Evolutionary conservation across 78 protist genomes (phyloP), one percentile per base, ranked within the genome.

Genomic region (Pigoraptor vietnamica): DNA sequence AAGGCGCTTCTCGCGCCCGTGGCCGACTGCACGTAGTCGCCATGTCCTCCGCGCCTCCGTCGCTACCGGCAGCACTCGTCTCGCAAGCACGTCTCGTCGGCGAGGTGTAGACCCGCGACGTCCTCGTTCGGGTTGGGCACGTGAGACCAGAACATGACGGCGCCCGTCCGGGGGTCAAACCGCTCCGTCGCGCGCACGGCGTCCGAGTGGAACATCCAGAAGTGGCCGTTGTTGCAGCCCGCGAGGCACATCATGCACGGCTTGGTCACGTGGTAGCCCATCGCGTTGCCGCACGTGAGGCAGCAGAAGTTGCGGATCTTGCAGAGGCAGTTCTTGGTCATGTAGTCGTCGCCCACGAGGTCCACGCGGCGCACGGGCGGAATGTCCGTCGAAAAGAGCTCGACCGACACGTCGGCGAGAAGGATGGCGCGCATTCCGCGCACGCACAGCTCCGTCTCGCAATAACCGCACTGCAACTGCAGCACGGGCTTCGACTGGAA

Each of bases 221-320:
- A 37, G 37, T 92, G 93, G 88, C 93, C 93, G 37, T 92, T 92
- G 91, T 86, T 89, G 87, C 93, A 92, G 19, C 48, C 93, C 24
- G 29, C 55, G 23, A 92, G 32, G 81, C 93, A 92, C 88, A 23
- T 6, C 37, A 1, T 21, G 89, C 93, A 92, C 29, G 93, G 93
- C 39, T n/a, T 23, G 19, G 82, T 40, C 36, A 92, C 93, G 40
- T 92, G 93, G 37, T 92, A 92, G 36, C 93, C 93, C 2, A 87
- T 35, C 2, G 81, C 90, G 36, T 92, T 92, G 56, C 93, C 93
- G 37, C 93, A 79, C 84, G 84, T 79, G 32, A 79, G 84, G 84
- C 84, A 79, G 84, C 34, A 14, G 21, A 25, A 14, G 84, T 79
- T 25, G 34, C 84, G 84, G 32, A 79, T 25, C 84, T 25, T 14